Base-by-base conservation (phyloP, 2,329 filamentous ascomycete genomes). In the Cryphonectria carpinicola region DNA sequence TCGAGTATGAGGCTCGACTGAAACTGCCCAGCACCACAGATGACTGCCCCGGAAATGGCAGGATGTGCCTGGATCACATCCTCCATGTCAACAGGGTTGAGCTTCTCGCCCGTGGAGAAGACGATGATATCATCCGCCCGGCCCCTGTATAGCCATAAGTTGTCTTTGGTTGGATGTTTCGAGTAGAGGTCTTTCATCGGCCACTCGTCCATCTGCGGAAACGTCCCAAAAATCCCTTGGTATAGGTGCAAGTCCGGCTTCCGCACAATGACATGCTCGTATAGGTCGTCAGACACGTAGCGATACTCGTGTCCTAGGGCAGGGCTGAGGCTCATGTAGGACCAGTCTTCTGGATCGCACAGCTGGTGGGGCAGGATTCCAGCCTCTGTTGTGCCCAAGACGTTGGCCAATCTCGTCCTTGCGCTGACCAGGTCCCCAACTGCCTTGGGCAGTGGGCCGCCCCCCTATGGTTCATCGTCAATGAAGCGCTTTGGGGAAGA, bases 1-100 rank as follows among this genome's bases (percentile, higher is more conserved):
- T 88, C 86, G 46, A 88, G 70, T 10, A 70, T 54, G 19, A 70
- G 37, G 8, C 52, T 32, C 13, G 68, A 54, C 35, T 66, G 62
- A 7, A 67, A 56, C 10, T 56, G 54, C 41, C 37, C 28, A 46
- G 32, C n/a, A 3, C 68, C 68, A 13, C 54, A n/a, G 4, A 70
- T 49, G 6, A 70, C 41, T 19, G 56, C 68, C 28, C 28, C 28
- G 28, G 28, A 32, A 32, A 32, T 32, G 6, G 35, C 68, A n/a
- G 68, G 56, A 43, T 70, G 41, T 11, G 58, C 65, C 4, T 67
- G 43, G 13, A 73, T 35, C 25, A 67, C n/a, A n/a, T 52, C 54
- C 67, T 68, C 67, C 67, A 68, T 65, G 0, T 60, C n/a, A 3
- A 68, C 14, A 14, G 67, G 67, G 17, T 68, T 68, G 7, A 60